phyloP scores from a whole-genome alignment of 352 stramenopile genomes.

The Phytophthora colocasiae region DNA sequence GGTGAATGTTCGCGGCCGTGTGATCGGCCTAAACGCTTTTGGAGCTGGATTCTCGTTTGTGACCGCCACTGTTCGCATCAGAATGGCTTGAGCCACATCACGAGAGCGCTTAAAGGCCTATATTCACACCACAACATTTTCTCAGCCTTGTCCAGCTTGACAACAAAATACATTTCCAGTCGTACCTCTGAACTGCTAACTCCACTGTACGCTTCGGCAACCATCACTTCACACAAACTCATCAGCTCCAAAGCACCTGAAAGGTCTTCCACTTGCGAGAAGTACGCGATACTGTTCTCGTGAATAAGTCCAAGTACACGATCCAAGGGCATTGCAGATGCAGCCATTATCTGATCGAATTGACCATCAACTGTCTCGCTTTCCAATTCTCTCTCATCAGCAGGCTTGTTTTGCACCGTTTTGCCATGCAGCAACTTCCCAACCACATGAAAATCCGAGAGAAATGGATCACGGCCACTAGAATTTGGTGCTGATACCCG shows the following conservation, averaged over 20 bases:
- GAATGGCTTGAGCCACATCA: slow-evolving; percentile 56
- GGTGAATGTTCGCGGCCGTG: slow-evolving; percentile 54
- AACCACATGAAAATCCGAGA: slow-evolving; percentile 83
- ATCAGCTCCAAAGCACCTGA: slow-evolving; percentile 67
- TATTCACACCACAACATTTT: neutral
- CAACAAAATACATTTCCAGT: neutral
- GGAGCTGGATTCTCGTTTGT: slow-evolving; percentile 76
- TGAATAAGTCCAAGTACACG: slow-evolving; percentile 71
- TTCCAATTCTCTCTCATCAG: slow-evolving; percentile 9
- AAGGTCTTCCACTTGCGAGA: slow-evolving; percentile 79
- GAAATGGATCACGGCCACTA: slow-evolving; percentile 68
- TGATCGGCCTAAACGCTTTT: slow-evolving; percentile 79
- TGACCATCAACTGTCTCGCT: slow-evolving; percentile 22
- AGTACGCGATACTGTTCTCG: slow-evolving; percentile 77
- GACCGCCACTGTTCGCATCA: slow-evolving; percentile 70
- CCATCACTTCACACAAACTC: slow-evolving; percentile 70
- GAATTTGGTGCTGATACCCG: slow-evolving; percentile 14
- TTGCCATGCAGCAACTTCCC: slow-evolving; percentile 84
- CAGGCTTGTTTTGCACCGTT: slow-evolving; percentile 38
- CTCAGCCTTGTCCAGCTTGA: neutral
- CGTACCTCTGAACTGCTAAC: slow-evolving; percentile 60
- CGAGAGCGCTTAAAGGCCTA: slow-evolving; percentile 69
- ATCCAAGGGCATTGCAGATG: slow-evolving; percentile 63
- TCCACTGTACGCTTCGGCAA: slow-evolving; percentile 61
- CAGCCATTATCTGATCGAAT: slow-evolving; percentile 63